Evolutionary conservation across 345 rosid genomes (phyloP), one percentile per base, ranked within the genome.

Genomic region (Rhizophora mangle): DNA sequence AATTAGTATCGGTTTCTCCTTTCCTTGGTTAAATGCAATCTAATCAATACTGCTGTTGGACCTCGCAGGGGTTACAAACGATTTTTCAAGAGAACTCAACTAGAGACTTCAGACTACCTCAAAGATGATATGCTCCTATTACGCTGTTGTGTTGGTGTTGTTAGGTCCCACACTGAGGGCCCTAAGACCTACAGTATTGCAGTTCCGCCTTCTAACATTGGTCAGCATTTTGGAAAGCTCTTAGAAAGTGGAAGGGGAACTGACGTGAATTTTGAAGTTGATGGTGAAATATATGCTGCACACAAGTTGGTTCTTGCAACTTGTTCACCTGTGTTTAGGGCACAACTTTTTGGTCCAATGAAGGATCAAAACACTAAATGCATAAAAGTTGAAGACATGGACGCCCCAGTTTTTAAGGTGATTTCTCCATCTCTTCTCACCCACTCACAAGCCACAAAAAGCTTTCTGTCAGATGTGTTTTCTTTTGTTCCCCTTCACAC

Each of bases 311-410:
- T 77, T 52, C 80, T 77, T 53, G 76, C 80, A 20, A 70, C 73
- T 21, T 66, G 80, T 18, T 77, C 80, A 5, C 76, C 80, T 49
- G 80, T 77, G 22, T 77, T 77, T 31, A 58, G 63, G 56, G 80
- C 76, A 27, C 80, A 77, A 60, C 73, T 77, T 55, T 77, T 72
- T 77, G 80, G 80, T 59, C 80, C 80, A 24, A 72, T 77, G 80
- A 77, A 68, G 70, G 80, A 77, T 64, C 76, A 58, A 43, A 77
- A 72, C 51, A 77, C 80, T 39, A 47, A 6, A 27, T 72, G 62
- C 69, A 72, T 77, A 22, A 72, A 72, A 58, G 72, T 77, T 58
- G 74, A 77, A 68, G 80, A 77, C 66, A 72, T 77, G 67, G 76
- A 77, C 60, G 76, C 80, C 21, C 73, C 80, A 3, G 67, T 77